phyloP scores from a whole-genome alignment of 2,329 filamentous ascomycete genomes.

The Furcasterigmium furcatum region DNA sequence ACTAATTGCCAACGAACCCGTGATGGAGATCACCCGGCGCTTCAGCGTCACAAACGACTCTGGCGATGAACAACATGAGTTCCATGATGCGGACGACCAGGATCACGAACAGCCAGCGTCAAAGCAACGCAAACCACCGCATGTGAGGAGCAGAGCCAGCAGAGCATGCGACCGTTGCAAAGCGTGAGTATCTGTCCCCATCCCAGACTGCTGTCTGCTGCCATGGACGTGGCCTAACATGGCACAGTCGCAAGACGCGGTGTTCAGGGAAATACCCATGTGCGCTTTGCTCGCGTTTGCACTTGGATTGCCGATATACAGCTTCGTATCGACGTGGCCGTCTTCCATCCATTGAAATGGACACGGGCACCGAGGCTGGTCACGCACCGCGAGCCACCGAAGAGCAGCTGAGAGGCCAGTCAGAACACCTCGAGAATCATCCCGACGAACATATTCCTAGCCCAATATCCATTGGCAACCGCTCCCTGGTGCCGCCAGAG shows the following conservation, averaged over 20 bases:
- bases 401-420: neutral
- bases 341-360: conserved; percentile 18
- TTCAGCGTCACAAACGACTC: neutral
- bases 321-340: conserved; percentile 16
- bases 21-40: neutral
- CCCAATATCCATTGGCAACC: conserved; percentile 2
- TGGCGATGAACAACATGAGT: neutral
- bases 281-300: conserved; percentile 15
- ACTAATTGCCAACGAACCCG: neutral
- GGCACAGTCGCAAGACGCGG: conserved; percentile 17
- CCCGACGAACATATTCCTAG: conserved; percentile 1
- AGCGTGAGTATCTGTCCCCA: conserved; percentile 8
- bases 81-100: neutral
- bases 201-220: too few species aligned
- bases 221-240: neutral
- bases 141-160: conserved; percentile 5
- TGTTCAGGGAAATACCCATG: conserved; percentile 20
- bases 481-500: neutral
- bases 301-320: conserved; percentile 18
- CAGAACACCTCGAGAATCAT: neutral
- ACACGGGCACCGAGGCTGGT: conserved; percentile 1
- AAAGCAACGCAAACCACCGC: conserved; percentile 3
- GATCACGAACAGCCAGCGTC: neutral
- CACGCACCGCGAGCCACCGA: neutral
- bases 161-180: conserved; percentile 20